A percentile compares a stretch with the other conserved stretches of the same genome.
phyloP scores from a whole-genome alignment of 208 protist species.

The Histomonas meleagridis region DNA sequence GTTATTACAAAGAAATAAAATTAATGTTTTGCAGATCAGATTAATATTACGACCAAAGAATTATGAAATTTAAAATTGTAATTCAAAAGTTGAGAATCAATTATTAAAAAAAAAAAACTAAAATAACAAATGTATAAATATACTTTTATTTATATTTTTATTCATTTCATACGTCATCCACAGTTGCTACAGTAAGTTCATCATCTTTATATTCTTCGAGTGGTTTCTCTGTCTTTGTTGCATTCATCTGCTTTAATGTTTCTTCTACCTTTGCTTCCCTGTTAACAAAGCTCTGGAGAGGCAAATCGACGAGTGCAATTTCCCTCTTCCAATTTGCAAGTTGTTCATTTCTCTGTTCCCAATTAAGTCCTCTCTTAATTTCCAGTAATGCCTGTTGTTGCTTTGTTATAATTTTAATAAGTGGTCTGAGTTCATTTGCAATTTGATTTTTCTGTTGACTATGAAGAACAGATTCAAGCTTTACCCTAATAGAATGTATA shows the following conservation, averaged over 20 bases:
- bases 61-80: no score
- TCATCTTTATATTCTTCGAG: not conserved
- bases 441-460: not conserved
- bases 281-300: not conserved
- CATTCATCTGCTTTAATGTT: not conserved
- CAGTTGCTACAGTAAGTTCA: not conserved
- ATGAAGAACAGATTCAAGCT: not conserved
- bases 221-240: no score
- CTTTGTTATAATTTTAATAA: not conserved
- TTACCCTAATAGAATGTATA: not conserved
- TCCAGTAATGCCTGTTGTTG: not conserved
- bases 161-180: slow-evolving; percentile 5
- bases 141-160: no score
- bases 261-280: not conserved
- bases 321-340: not conserved
- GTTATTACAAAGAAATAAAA: no score
- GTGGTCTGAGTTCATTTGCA: not conserved
- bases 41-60: no score
- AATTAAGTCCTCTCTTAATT: not conserved
- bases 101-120: no score
- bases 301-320: not conserved
- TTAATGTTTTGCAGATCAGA: no score
- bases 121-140: no score
- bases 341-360: not conserved
- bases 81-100: no score